Evolutionary conservation across 2,329 filamentous ascomycete species (phyloP).

Genomic region (Thelonectria discophora): DNA sequence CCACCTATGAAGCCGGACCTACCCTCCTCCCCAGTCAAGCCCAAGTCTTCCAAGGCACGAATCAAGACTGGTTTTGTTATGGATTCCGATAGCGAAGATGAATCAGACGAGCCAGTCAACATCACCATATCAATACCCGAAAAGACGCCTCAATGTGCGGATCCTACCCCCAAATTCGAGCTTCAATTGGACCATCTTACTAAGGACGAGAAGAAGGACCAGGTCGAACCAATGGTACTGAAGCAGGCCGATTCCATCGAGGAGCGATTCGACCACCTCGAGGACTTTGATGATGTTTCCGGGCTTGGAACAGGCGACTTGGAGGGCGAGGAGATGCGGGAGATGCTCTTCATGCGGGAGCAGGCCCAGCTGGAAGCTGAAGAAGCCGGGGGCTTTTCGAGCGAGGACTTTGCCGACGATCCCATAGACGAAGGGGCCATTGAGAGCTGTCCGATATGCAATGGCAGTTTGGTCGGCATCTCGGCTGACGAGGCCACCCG

Average conservation of each 20-base stretch:
- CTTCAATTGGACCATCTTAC: slow-evolving; percentile 35
- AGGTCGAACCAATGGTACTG: slow-evolving; percentile 28
- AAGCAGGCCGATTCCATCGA: slow-evolving; percentile 46
- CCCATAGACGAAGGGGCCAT: slow-evolving; percentile 45
- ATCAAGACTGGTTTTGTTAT: slow-evolving; percentile 69
- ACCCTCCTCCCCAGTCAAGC: slow-evolving; percentile 46
- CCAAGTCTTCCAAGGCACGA: slow-evolving; percentile 36
- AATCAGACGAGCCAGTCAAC: slow-evolving; percentile 31
- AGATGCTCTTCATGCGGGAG: slow-evolving; percentile 77
- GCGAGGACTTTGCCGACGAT: slow-evolving; percentile 48
- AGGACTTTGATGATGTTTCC: slow-evolving; percentile 57
- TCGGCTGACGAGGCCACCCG: slow-evolving; percentile 74
- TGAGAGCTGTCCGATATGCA: slow-evolving; percentile 80
- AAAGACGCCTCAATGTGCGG: slow-evolving; percentile 36
- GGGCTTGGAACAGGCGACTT: slow-evolving; percentile 62
- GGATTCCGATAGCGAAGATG: slow-evolving; percentile 68
- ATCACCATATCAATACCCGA: slow-evolving; percentile 12
- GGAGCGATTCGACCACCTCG: slow-evolving; percentile 49
- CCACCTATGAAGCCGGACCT: slow-evolving; percentile 35
- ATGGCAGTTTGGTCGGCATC: slow-evolving; percentile 66
- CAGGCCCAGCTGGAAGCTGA: slow-evolving; percentile 73
- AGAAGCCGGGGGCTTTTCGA: slow-evolving; percentile 56
- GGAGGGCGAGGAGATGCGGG: slow-evolving; percentile 71
- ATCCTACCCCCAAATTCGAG: slow-evolving; percentile 32
- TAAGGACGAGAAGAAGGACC: slow-evolving; percentile 34